Evolutionary conservation across 2,329 filamentous ascomycete genomes (phyloP), one percentile per base, ranked within the genome.

Genomic region (Emydomyces testavorans): DNA sequence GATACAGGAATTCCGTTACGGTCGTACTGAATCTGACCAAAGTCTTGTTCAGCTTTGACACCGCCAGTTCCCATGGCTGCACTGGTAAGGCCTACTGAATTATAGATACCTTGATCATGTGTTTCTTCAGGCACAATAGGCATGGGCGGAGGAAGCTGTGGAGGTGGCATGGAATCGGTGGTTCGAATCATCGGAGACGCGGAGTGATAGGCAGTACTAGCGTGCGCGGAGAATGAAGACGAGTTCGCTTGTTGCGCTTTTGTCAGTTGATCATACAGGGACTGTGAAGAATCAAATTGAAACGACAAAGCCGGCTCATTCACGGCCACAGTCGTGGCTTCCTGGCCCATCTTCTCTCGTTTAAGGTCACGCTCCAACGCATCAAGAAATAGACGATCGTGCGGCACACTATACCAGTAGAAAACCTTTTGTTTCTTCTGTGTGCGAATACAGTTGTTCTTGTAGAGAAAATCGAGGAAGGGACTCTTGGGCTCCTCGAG

Each of bases 401-500:
- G 92, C 1, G 92, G 92, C 40, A 98, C 92, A 72, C 89, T 95
- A 71, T 96, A 98, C 92, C 92, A 98, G 73, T 96, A 98, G 64
- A 98, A 98, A 56, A 98, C 92, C 75, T 98, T 98, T 65, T 98
- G 92, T 77, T 98, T 98, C 80, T 98, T 98, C 70, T 98, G 92
- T 31, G 92, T 98, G 58, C 92, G 83, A 59, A 98, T 98, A 77
- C 92, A 98, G 75, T 98, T 98, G 78, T 98, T 98, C 78, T 98
- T 98, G 80, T 98, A 98, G 37, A 98, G 76, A 67, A 96, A 98
- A 69, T 98, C 92, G 53, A 98, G 78, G 71, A 98, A 98, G 1
- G 85, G 83, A 71, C 90, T 96, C 77, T 98, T 98, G 48, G 92
- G 92, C 73, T 98, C 92, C 71, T 98, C 92, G 52, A 98, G 80